Evolutionary conservation across 2,329 filamentous ascomycete species (phyloP).

Genomic region (Xylaria sp.): DNA sequence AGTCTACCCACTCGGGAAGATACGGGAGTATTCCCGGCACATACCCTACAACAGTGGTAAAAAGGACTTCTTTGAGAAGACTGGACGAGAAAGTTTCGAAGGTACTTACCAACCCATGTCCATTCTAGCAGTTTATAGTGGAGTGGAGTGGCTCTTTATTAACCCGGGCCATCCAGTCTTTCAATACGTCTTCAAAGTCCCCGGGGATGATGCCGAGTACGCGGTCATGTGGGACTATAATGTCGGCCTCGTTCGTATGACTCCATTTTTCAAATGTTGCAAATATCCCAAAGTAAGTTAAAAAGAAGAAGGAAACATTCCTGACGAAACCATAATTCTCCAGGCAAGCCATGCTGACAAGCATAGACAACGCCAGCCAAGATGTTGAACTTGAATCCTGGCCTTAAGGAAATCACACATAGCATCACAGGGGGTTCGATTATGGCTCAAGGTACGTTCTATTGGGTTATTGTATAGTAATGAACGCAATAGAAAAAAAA

Average conservation of each 20-base stretch:
- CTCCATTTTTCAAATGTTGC: slow-evolving; percentile 91
- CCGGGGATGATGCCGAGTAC: slow-evolving; percentile 72
- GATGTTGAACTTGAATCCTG: slow-evolving; percentile 80
- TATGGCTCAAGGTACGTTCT: slow-evolving; percentile 80
- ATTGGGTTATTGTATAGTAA: slow-evolving; percentile 1
- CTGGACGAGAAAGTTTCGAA: slow-evolving; percentile 87
- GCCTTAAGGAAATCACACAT: slow-evolving; percentile 87
- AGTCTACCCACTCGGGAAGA: slow-evolving; percentile 72
- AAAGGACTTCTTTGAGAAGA: slow-evolving; percentile 87
- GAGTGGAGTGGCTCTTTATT: slow-evolving; percentile 29
- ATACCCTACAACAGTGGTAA: slow-evolving; percentile 97
- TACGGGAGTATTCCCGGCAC: slow-evolving; percentile 71
- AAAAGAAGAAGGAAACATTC: not conserved
- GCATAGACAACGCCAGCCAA: slow-evolving; percentile 85
- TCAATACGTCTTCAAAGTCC: slow-evolving; percentile 82
- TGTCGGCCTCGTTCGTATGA: slow-evolving; percentile 91
- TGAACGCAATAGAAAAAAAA: not conserved
- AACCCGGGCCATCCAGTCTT: slow-evolving; percentile 67
- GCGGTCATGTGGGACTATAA: slow-evolving; percentile 98
- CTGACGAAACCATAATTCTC: not conserved
- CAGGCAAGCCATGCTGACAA: slow-evolving; percentile 3
- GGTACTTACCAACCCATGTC: slow-evolving; percentile 62
- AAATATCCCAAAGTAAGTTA: slow-evolving; percentile 81
- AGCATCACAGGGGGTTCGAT: slow-evolving; percentile 95
- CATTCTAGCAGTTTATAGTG: slow-evolving; percentile 1